Evolutionary conservation across 139 green algal genomes (phyloP).

Genomic region (Coelastrella sp.): DNA sequence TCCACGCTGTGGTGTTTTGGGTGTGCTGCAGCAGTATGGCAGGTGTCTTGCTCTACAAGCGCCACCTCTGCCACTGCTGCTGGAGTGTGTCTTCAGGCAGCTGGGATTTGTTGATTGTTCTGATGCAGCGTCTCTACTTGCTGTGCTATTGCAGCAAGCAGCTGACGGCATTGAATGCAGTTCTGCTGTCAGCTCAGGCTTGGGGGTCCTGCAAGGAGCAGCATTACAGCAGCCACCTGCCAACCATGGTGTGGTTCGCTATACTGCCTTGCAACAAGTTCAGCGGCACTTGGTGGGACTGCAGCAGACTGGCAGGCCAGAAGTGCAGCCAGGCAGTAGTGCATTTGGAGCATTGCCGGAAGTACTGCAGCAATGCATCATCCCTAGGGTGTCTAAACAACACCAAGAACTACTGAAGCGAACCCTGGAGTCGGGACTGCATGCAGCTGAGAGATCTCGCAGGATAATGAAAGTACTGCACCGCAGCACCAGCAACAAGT

Average conservation of each 20-base stretch:
- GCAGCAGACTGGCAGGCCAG: neutral
- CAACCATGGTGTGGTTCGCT: neutral
- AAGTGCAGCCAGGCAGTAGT: neutral
- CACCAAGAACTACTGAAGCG: neutral
- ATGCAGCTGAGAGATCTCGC: neutral
- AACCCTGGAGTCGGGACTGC: neutral
- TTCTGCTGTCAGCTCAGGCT: too few species aligned
- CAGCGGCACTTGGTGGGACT: slow-evolving; percentile 9
- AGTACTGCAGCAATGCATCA: neutral
- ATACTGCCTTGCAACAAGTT: neutral
- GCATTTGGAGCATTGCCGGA: neutral
- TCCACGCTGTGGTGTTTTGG: neutral
- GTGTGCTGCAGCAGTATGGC: slow-evolving; percentile 3
- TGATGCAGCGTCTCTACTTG: neutral
- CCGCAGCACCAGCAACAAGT: neutral
- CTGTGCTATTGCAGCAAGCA: slow-evolving; percentile 10
- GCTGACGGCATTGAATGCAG: too few species aligned
- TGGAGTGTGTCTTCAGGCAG: slow-evolving; percentile 19
- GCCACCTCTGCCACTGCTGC: neutral
- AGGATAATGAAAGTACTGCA: neutral
- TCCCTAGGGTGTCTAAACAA: neutral
- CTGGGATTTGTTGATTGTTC: slow-evolving; percentile 8
- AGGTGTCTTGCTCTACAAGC: neutral
- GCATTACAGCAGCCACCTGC: neutral
- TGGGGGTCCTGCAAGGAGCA: neutral